A percentile compares a stretch with the other conserved stretches of the same genome.
Evolutionary conservation across 331 rosid species (phyloP).

Genomic region (Quercus phellos): DNA sequence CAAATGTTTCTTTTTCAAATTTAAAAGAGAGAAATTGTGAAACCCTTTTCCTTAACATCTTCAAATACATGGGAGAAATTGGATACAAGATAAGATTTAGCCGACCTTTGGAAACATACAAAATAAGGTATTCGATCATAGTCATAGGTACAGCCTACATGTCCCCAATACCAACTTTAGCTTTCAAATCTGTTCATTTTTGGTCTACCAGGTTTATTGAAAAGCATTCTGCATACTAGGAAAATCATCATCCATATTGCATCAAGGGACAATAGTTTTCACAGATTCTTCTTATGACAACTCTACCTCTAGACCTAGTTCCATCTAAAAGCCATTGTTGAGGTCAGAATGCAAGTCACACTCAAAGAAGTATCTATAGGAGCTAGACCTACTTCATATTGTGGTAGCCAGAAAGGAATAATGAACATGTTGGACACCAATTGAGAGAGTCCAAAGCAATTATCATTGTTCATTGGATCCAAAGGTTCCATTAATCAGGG

Average conservation of each 20-base stretch:
- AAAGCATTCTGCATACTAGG: neutral
- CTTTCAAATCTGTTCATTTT: constrained; percentile 2
- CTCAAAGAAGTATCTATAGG: neutral
- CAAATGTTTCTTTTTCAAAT: neutral
- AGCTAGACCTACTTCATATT: neutral
- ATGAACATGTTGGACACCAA: neutral
- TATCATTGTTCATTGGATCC: neutral
- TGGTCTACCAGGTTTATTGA: neutral
- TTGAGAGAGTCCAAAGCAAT: neutral
- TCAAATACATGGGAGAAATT: neutral
- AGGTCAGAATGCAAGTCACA: neutral
- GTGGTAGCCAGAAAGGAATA: constrained; percentile 12
- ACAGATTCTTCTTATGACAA: neutral
- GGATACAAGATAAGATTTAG: neutral
- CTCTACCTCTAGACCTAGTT: neutral
- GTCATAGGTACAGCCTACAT: neutral
- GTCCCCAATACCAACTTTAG: neutral
- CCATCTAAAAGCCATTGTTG: neutral
- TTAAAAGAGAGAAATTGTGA: neutral
- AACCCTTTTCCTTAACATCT: neutral
- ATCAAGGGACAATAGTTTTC: constrained; percentile 3
- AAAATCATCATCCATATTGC: too few species aligned
- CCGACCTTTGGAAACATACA: neutral
- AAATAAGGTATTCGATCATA: neutral
- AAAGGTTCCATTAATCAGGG: neutral